Evolutionary conservation across 148 eudicot genomes (phyloP).

Genomic region (Simmondsia chinensis): DNA sequence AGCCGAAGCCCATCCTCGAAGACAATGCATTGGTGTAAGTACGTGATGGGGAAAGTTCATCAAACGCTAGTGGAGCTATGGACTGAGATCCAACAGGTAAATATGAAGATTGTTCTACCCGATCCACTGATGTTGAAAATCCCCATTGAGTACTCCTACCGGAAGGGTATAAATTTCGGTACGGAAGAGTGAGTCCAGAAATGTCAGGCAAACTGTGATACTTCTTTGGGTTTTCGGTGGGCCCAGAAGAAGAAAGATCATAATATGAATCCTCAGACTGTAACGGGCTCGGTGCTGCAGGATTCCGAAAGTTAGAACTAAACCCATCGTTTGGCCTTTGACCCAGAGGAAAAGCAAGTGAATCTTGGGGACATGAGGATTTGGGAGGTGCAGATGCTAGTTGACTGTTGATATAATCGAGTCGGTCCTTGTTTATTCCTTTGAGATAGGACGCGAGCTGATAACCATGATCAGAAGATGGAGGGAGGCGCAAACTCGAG

Average conservation of each 20-base stretch:
- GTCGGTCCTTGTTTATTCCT: conserved; percentile 41
- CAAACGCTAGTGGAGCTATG: conserved; percentile 43
- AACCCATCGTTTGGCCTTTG: conserved; percentile 40
- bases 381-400: conserved; percentile 31
- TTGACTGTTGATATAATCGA: conserved; percentile 34
- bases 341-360: conserved; percentile 30
- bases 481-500: conserved; percentile 66
- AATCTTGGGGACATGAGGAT: conserved; percentile 39
- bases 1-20: conserved; percentile 31
- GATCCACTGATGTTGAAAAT: conserved; percentile 30
- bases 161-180: conserved; percentile 23
- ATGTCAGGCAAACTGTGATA: conserved; percentile 87
- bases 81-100: conserved; percentile 30
- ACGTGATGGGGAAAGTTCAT: conserved; percentile 46
- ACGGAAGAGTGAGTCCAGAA: conserved; percentile 55
- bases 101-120: conserved; percentile 29
- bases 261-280: conserved; percentile 34
- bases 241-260: conserved; percentile 27
- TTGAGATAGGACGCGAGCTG: conserved; percentile 45
- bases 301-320: conserved; percentile 44
- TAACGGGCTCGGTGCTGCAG: conserved; percentile 38
- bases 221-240: conserved; percentile 47
- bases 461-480: conserved; percentile 76
- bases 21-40: conserved; percentile 38
- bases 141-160: conserved; percentile 35